phyloP scores from a whole-genome alignment of 768 basidiomycete genomes.

The Psilocybe sp. region DNA sequence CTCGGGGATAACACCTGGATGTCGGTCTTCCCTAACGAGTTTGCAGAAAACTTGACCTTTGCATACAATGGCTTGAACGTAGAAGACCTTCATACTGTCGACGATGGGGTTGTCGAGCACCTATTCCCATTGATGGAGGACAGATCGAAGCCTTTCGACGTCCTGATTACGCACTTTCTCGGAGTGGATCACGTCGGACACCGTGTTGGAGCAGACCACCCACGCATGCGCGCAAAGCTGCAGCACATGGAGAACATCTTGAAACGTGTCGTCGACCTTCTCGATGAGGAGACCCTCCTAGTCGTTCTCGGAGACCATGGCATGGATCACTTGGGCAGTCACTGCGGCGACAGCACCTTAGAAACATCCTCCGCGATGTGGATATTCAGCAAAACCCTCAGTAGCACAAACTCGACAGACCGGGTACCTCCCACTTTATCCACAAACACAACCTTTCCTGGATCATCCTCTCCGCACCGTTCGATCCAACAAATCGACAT shows the following conservation, averaged over 20 bases:
- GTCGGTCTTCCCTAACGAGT: slow-evolving; percentile 77
- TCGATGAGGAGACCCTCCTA: slow-evolving; percentile 88
- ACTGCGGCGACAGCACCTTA: slow-evolving; percentile 85
- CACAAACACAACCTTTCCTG: slow-evolving; percentile 59
- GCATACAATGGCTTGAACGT: slow-evolving; percentile 88
- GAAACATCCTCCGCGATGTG: slow-evolving; percentile 88
- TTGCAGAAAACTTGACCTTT: slow-evolving; percentile 73
- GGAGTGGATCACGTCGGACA: slow-evolving; percentile 98
- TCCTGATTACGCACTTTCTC: slow-evolving; percentile 88
- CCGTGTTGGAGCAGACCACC: slow-evolving; percentile 86
- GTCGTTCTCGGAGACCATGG: slow-evolving; percentile 96
- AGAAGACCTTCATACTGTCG: slow-evolving; percentile 95
- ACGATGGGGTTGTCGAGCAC: slow-evolving; percentile 82
- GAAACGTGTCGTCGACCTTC: slow-evolving; percentile 59
- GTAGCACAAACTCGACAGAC: slow-evolving; percentile 35
- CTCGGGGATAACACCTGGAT: slow-evolving; percentile 99
- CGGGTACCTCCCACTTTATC: slow-evolving; percentile 48
- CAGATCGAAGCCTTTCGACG: slow-evolving; percentile 63
- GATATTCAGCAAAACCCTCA: slow-evolving; percentile 82
- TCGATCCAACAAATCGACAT: slow-evolving; percentile 91
- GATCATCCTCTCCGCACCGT: slow-evolving; percentile 50
- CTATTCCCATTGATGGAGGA: slow-evolving; percentile 75
- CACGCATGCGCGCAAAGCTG: slow-evolving; percentile 85
- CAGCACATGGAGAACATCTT: slow-evolving; percentile 86
- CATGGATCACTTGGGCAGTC: slow-evolving; percentile 93